Conservation (phyloP, 2,329 filamentous ascomycete genomes). For the Diaporthe longicolla region DNA sequence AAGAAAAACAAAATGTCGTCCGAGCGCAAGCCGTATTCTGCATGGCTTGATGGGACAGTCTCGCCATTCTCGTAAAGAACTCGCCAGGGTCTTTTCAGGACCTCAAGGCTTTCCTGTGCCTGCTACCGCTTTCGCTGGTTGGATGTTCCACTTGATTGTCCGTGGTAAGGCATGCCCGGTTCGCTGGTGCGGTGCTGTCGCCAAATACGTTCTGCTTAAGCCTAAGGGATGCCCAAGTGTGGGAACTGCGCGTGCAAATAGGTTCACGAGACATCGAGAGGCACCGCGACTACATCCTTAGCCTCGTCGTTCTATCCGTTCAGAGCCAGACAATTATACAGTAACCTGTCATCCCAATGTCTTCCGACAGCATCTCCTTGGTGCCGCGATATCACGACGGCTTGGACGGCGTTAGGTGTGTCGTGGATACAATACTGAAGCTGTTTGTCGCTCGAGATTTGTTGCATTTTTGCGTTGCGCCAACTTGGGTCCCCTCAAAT, state of each 20-base stretch:
- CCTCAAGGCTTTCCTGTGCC: neutral
- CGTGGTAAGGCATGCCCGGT: neutral
- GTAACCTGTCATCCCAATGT: too few relatives aligned
- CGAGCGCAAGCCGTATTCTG: slow-evolving; percentile 13
- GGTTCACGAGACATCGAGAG: neutral
- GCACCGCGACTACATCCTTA: too few relatives aligned
- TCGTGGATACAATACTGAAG: neutral
- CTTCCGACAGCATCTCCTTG: neutral
- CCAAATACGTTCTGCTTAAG: neutral
- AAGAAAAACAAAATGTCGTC: neutral
- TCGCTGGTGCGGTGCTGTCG: neutral
- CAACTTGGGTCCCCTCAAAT: neutral
- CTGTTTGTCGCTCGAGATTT: neutral
- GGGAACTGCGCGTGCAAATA: neutral
- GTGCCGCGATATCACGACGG: neutral
- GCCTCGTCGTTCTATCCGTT: too few relatives aligned
- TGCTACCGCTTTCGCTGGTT: neutral
- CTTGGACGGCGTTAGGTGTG: too few relatives aligned
- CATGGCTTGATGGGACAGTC: neutral
- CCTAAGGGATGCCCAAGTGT: too few relatives aligned
- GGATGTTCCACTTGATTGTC: too few relatives aligned
- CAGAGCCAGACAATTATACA: too few relatives aligned
- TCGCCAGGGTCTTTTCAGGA: neutral
- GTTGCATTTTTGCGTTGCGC: neutral
- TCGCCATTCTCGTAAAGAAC: slow-evolving; percentile 2